phyloP scores from a whole-genome alignment of 768 basidiomycete species.

The Lactifluus rugatus region DNA sequence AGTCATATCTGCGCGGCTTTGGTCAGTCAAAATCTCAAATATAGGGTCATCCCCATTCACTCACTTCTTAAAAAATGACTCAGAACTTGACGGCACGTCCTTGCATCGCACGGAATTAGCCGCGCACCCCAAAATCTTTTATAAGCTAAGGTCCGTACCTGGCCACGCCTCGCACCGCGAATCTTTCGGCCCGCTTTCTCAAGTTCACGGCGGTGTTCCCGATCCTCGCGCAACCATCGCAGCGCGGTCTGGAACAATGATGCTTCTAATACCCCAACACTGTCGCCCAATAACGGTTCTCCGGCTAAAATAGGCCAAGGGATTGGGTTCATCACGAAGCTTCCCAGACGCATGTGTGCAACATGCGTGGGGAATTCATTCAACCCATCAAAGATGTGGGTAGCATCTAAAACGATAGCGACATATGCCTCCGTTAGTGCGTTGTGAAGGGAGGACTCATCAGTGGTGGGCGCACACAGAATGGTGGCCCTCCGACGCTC shows the following conservation, averaged over 20 bases:
- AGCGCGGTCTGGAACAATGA: slow-evolving; percentile 66
- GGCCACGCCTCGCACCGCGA: slow-evolving; percentile 48
- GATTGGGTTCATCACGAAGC: slow-evolving; percentile 54
- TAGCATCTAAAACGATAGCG: slow-evolving; percentile 61
- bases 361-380: slow-evolving; percentile 89
- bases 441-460: not conserved
- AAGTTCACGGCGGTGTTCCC: slow-evolving; percentile 49
- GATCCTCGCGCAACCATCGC: slow-evolving; percentile 81
- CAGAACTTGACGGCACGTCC: slow-evolving; percentile 63
- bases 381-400: slow-evolving; percentile 94
- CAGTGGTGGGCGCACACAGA: slow-evolving; percentile 47
- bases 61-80: slow-evolving; percentile 79
- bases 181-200: slow-evolving; percentile 49
- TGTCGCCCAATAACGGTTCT: slow-evolving; percentile 18
- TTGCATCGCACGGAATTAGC: slow-evolving; percentile 22
- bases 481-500: slow-evolving; percentile 75
- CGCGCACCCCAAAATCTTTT: not conserved
- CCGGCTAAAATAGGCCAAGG: slow-evolving; percentile 50
- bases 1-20: slow-evolving; percentile 11
- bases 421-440: not conserved
- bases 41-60: slow-evolving; percentile 19
- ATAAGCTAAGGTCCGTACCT: slow-evolving; percentile 32
- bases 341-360: slow-evolving; percentile 82
- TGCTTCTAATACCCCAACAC: slow-evolving; percentile 23
- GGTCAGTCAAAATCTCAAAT: not conserved